These are phyloP conservation scores for Apiospora marii DNA, from an alignment of 2,329 filamentous ascomycete species.

Conservation along the genomic window DNA sequence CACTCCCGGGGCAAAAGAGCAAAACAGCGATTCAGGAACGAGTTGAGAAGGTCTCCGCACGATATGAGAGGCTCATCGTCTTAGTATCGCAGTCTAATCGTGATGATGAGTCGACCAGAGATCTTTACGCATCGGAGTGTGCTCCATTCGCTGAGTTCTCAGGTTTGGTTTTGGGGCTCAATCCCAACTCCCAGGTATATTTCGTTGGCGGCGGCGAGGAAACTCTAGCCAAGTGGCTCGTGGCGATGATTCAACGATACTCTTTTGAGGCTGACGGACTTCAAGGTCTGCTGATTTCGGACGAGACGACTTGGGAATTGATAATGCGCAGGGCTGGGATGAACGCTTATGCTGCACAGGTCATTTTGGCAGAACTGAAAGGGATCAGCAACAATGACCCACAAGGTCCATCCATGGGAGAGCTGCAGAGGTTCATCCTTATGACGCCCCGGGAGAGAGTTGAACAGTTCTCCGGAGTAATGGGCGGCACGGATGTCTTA, in stretches of 20 bases:
- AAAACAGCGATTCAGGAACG: constrained; percentile 61
- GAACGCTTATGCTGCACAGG: constrained; percentile 77
- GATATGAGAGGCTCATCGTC: constrained; percentile 74
- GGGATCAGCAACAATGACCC: constrained; percentile 35
- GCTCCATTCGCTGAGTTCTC: constrained; percentile 58
- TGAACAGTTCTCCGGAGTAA: constrained; percentile 55
- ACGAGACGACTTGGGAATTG: constrained; percentile 72
- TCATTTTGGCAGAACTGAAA: constrained; percentile 60
- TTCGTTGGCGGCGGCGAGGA: constrained; percentile 59
- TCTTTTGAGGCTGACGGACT: constrained; percentile 37
- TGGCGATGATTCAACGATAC: constrained; percentile 58
- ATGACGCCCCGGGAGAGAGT: constrained; percentile 62
- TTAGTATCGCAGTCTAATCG: constrained; percentile 66
- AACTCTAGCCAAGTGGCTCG: constrained; percentile 62
- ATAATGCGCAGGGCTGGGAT: constrained; percentile 72
- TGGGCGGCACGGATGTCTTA: constrained; percentile 64
- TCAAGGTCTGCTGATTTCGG: constrained; percentile 51
- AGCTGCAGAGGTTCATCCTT: constrained; percentile 62
- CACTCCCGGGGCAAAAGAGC: constrained; percentile 67
- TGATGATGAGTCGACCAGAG: constrained; percentile 50
- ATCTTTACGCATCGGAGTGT: constrained; percentile 50
- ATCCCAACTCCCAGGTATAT: constrained; percentile 48
- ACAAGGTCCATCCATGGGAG: constrained; percentile 27
- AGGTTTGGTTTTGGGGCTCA: constrained; percentile 54
- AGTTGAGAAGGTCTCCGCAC: constrained; percentile 58